Conservation (phyloP, 129 eudicot genomes). For the Centaurea solstitialis region DNA sequence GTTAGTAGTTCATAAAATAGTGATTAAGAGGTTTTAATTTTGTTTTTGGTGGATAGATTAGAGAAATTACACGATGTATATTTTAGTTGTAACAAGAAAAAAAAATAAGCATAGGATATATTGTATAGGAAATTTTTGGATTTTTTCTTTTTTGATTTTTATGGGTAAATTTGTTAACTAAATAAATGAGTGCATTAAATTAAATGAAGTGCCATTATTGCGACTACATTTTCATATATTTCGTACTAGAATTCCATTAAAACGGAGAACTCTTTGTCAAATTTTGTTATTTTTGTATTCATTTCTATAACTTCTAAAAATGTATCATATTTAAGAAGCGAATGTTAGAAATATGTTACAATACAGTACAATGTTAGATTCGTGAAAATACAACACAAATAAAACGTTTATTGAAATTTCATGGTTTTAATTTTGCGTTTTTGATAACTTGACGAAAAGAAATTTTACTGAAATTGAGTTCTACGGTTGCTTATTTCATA, state of each 20-base stretch:
- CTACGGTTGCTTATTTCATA: not conserved
- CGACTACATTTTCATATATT: not conserved
- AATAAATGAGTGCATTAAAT: too few relatives aligned
- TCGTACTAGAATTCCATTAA: not conserved
- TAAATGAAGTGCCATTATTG: not conserved
- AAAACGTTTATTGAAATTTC: not conserved
- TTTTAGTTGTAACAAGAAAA: not conserved
- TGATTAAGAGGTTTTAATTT: not conserved
- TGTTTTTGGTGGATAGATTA: not conserved
- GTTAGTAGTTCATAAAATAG: conserved; percentile 26
- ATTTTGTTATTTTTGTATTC: not conserved
- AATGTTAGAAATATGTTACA: too few relatives aligned
- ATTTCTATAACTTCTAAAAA: not conserved
- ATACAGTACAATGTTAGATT: too few relatives aligned
- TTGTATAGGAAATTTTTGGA: not conserved
- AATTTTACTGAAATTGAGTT: too few relatives aligned
- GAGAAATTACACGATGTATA: conserved; percentile 14
- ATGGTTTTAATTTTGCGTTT: too few relatives aligned
- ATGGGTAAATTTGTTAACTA: not conserved
- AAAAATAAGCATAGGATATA: not conserved
- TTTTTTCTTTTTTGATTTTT: not conserved
- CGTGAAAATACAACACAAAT: not conserved
- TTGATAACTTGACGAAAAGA: too few relatives aligned
- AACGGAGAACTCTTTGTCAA: not conserved
- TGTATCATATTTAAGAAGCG: not conserved